Conservation (phyloP, 345 rosid genomes). For the Boechera stricta region DNA sequence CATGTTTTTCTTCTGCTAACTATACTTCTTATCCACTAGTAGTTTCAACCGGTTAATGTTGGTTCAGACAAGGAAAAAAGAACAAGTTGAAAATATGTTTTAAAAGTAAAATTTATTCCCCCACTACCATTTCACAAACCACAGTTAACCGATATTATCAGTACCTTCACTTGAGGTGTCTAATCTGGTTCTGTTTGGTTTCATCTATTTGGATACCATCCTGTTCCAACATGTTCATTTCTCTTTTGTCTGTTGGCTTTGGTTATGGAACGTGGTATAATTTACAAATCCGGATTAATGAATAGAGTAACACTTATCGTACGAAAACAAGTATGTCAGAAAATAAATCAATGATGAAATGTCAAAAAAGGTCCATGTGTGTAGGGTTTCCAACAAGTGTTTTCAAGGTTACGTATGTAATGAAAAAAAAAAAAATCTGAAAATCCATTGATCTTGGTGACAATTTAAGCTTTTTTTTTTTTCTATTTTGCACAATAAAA, state of each 20-base stretch:
- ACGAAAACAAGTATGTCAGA: too few species aligned
- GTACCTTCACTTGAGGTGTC: background rate
- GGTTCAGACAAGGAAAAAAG: background rate
- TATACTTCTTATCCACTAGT: background rate
- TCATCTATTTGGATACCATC: background rate
- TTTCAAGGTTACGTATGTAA: too few species aligned
- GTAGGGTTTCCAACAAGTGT: too few species aligned
- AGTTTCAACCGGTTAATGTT: conserved; percentile 8
- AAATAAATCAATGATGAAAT: too few species aligned
- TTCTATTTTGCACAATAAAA: too few species aligned
- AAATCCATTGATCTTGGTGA: too few species aligned
- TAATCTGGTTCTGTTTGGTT: background rate
- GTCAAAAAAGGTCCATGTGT: too few species aligned
- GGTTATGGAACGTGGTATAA: background rate
- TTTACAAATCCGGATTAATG: background rate
- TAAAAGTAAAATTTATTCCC: background rate
- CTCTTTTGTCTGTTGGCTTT: background rate
- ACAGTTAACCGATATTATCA: background rate
- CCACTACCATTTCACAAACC: background rate
- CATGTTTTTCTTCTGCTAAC: background rate
- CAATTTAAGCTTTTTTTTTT: too few species aligned
- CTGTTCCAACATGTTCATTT: conserved; percentile 12
- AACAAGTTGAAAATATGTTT: too few species aligned
- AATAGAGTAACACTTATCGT: background rate
- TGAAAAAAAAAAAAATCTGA: too few species aligned